Conservation (phyloP, 352 stramenopile genomes). For the Phytophthora nicotianae region DNA sequence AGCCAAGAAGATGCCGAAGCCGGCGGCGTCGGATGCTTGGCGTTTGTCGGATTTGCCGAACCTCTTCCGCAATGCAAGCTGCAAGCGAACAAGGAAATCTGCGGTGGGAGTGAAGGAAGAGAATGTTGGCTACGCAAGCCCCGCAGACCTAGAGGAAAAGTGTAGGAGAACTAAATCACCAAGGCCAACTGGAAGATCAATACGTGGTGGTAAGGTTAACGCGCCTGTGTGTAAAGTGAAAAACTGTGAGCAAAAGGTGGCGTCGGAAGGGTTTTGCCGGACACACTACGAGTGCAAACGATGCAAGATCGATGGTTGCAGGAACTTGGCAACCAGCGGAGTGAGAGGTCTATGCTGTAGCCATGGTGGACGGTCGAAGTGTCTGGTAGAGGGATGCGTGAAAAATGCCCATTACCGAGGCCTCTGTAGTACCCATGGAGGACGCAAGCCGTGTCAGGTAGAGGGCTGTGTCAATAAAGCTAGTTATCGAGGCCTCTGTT, state of each 20-base stretch:
- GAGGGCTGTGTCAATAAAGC: slow-evolving; percentile 2
- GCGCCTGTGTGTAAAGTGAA: slow-evolving; percentile 7
- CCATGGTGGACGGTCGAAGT: slow-evolving; percentile 1
- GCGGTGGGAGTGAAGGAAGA: slow-evolving; percentile 1
- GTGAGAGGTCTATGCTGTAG: not conserved
- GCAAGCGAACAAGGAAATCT: slow-evolving; percentile 6
- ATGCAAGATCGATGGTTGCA: slow-evolving; percentile 6
- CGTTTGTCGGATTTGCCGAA: slow-evolving; percentile 22
- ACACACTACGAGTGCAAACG: slow-evolving; percentile 7
- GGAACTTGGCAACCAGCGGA: slow-evolving; percentile 1
- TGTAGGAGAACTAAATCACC: not conserved
- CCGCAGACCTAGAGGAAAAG: not conserved
- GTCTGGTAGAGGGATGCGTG: slow-evolving; percentile 5
- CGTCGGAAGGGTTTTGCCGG: slow-evolving; percentile 10
- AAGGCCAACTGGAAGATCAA: not conserved
- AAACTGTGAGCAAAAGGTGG: slow-evolving; percentile 1
- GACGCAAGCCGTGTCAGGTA: not conserved
- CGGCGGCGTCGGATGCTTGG: slow-evolving; percentile 6
- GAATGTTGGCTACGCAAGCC: not conserved
- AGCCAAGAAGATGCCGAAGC: not conserved
- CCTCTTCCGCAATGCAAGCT: slow-evolving; percentile 15
- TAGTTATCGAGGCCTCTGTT: not conserved
- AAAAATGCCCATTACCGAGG: not conserved
- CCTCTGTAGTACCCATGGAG: not conserved
- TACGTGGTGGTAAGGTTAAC: not conserved